Evolutionary conservation across 192 early-diverging fungal genomes (phyloP).

Genomic region (Coemansia sp.): DNA sequence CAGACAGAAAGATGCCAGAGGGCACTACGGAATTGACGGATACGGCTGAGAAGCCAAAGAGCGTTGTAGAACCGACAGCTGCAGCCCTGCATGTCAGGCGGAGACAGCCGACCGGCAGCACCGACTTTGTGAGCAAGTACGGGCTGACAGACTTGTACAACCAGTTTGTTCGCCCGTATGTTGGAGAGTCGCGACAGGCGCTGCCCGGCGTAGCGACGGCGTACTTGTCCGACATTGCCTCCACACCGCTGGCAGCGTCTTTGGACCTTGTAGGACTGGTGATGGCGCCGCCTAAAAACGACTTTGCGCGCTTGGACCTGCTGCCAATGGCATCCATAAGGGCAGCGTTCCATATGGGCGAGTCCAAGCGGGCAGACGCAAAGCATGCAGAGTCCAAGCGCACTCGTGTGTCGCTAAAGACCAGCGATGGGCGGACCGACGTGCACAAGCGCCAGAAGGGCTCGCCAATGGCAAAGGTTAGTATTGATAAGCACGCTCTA

Average conservation of each 20-base stretch:
- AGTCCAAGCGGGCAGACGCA: conserved; percentile 10
- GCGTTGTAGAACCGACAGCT: not conserved
- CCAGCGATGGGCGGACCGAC: conserved; percentile 1
- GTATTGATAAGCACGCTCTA: conserved; percentile 7
- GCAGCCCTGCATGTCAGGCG: conserved; percentile 6
- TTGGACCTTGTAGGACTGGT: conserved; percentile 38
- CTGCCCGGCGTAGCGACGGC: conserved; percentile 38
- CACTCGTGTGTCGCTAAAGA: conserved; percentile 37
- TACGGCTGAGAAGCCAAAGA: not conserved
- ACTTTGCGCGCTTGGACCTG: conserved; percentile 38
- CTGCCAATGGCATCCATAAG: conserved; percentile 37
- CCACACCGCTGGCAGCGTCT: not conserved
- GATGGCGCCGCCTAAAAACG: conserved; percentile 47
- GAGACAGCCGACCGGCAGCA: conserved; percentile 32
- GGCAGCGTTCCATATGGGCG: conserved; percentile 27
- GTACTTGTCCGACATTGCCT: conserved; percentile 27
- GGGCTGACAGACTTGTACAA: conserved; percentile 36
- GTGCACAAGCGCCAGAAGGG: conserved; percentile 7
- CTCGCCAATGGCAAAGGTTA: conserved; percentile 22
- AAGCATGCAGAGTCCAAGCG: conserved; percentile 10
- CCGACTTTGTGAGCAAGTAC: conserved; percentile 37
- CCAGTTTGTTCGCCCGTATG: conserved; percentile 46
- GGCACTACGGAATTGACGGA: conserved; percentile 14
- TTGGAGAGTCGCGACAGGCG: conserved; percentile 4
- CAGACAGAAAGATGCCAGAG: too few relatives aligned